Evolutionary conservation across 768 basidiomycete species (phyloP).

Genomic region (Coprinellus micaceus): DNA sequence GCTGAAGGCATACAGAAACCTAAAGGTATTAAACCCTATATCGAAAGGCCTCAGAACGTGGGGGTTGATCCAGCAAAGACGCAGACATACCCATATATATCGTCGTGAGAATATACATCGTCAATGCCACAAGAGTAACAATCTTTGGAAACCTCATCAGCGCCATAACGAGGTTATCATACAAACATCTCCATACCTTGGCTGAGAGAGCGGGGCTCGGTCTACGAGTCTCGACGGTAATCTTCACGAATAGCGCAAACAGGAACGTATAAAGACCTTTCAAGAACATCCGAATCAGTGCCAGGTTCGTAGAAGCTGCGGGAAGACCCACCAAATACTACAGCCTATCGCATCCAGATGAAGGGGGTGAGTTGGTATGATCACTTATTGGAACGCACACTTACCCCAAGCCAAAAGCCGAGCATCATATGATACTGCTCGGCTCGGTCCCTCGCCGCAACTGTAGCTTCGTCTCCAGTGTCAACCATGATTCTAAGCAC

Average conservation of each 20-base stretch:
- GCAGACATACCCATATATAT: no score
- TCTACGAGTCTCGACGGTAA: not conserved
- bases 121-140: not conserved
- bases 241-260: not conserved
- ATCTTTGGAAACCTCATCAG: not conserved
- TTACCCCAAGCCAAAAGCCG: not conserved
- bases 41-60: not conserved
- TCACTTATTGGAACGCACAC: not conserved
- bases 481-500: no score
- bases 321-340: not conserved
- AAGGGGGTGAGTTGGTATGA: not conserved
- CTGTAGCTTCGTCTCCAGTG: no score
- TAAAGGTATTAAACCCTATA: slow-evolving; percentile 2
- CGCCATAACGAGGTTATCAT: not conserved
- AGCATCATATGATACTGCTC: not conserved
- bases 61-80: not conserved
- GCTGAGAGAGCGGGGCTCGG: not conserved
- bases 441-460: not conserved
- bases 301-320: not conserved
- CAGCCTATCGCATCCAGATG: not conserved
- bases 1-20: no score
- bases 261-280: not conserved
- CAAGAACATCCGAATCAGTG: not conserved
- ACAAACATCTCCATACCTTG: not conserved
- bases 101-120: slow-evolving; percentile 2